These are phyloP conservation scores for Raffaelea albimanens DNA, from an alignment of 2,329 filamentous ascomycete species.

Conservation along the genomic window DNA sequence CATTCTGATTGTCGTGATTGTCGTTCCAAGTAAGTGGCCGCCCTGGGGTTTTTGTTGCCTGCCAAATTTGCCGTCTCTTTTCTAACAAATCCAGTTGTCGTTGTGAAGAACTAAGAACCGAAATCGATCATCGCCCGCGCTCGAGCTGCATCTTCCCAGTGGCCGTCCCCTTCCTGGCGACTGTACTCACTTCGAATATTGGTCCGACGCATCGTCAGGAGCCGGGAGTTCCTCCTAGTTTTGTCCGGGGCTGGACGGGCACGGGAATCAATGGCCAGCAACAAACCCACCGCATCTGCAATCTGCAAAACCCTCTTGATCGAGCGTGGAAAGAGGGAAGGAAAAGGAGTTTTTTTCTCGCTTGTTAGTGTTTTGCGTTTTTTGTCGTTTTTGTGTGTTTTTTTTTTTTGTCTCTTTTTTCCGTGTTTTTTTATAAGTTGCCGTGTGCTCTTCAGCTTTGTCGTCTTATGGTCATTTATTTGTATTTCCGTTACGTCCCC, in stretches of 20 bases:
- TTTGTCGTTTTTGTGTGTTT: background rate
- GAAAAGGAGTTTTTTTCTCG: conserved; percentile 6
- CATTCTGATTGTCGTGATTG: conserved; percentile 85
- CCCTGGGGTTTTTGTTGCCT: background rate
- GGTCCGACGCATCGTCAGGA: too few relatives aligned
- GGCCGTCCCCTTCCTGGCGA: too few relatives aligned
- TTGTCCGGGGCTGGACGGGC: too few relatives aligned
- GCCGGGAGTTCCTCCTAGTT: too few relatives aligned
- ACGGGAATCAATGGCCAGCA: background rate
- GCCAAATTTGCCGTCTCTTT: background rate
- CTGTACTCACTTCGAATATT: too few relatives aligned
- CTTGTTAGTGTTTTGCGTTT: too few relatives aligned
- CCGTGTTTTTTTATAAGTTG: background rate
- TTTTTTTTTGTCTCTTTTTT: background rate
- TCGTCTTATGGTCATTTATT: background rate
- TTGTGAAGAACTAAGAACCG: conserved; percentile 6
- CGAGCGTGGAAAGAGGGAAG: background rate
- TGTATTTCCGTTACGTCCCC: background rate
- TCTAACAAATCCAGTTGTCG: conserved; percentile 10
- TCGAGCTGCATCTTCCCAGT: too few relatives aligned
- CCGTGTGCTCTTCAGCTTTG: background rate
- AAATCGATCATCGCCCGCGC: too few relatives aligned
- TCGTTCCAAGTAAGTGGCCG: conserved; percentile 73
- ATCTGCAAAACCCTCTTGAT: background rate
- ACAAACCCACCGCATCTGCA: background rate